phyloP scores from a whole-genome alignment of 1,284 basidiomycete genomes.

The Ganoderma boninense region DNA sequence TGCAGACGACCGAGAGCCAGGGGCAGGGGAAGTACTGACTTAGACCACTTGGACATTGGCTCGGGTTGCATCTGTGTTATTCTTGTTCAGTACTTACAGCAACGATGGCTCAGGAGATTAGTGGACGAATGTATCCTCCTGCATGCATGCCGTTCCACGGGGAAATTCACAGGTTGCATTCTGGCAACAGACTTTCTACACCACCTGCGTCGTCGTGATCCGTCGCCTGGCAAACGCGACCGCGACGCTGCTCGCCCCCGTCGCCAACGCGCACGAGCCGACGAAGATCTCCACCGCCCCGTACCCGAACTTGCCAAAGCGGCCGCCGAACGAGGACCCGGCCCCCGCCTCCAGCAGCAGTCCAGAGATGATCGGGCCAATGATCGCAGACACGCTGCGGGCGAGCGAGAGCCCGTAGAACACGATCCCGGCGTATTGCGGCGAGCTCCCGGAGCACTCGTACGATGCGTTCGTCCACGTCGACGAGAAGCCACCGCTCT shows the following conservation, averaged over 20 bases:
- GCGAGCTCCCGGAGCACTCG: constrained; percentile 34
- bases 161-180: no score
- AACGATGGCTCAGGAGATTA: no score
- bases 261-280: constrained; percentile 35
- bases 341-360: constrained; percentile 32
- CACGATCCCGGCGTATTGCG: constrained; percentile 34
- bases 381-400: constrained; percentile 36
- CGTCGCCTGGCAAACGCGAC: constrained; percentile 23
- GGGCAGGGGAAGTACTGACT: background rate
- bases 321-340: constrained; percentile 11
- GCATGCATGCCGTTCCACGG: no score
- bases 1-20: background rate
- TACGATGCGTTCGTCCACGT: constrained; percentile 35
- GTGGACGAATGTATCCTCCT: no score
- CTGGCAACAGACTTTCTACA: no score
- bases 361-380: constrained; percentile 38
- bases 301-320: constrained; percentile 37
- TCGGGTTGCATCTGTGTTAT: background rate
- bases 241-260: constrained; percentile 29
- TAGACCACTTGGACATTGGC: background rate
- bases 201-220: background rate
- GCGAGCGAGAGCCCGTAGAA: constrained; percentile 32
- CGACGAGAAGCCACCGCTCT: constrained; percentile 40
- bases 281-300: constrained; percentile 40
- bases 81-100: background rate